A percentile compares a stretch with the other conserved stretches of the same genome.
Conservation (phyloP, 2,329 filamentous ascomycete genomes). For the Dryadomyces sulphureus region DNA sequence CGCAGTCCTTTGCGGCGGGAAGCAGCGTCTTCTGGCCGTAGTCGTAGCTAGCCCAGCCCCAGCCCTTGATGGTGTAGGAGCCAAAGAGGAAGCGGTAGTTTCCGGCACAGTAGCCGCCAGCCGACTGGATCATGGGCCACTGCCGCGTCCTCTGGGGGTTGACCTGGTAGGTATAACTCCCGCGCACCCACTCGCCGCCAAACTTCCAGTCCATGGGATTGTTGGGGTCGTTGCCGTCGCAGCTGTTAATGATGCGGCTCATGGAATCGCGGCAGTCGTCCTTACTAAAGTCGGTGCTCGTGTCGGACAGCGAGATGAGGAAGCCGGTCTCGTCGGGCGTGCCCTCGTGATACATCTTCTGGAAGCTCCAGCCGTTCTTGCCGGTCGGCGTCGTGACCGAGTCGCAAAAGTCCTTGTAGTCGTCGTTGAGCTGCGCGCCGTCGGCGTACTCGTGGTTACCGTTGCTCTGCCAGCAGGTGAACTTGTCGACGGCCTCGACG, state of each 20-base stretch:
- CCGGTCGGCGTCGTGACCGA: neutral
- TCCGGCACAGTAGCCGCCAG: conserved; percentile 5
- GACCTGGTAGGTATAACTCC: conserved; percentile 4
- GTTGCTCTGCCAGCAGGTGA: conserved; percentile 15
- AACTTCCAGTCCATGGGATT: conserved; percentile 17
- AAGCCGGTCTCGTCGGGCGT: conserved; percentile 16
- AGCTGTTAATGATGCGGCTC: conserved; percentile 13
- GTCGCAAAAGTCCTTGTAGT: conserved; percentile 1
- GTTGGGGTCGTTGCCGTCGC: conserved; percentile 11
- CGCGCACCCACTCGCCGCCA: conserved; percentile 5
- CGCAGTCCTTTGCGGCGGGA: neutral
- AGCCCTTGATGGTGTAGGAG: conserved; percentile 3
- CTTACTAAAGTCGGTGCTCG: conserved; percentile 7
- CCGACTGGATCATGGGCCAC: neutral
- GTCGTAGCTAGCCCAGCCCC: conserved; percentile 6
- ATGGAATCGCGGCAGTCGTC: conserved; percentile 11
- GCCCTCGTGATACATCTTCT: conserved; percentile 4
- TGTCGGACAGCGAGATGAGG: conserved; percentile 8
- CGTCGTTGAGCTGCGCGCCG: conserved; percentile 4
- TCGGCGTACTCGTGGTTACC: conserved; percentile 13
- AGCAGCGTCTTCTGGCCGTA: conserved; percentile 3
- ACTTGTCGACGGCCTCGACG: conserved; percentile 9
- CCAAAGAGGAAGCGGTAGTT: conserved; percentile 2
- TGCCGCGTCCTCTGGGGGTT: neutral
- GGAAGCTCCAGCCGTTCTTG: neutral